These are phyloP conservation scores for Piedraia hortae DNA, from an alignment of 2,329 filamentous ascomycete species.

Conservation along the genomic window DNA sequence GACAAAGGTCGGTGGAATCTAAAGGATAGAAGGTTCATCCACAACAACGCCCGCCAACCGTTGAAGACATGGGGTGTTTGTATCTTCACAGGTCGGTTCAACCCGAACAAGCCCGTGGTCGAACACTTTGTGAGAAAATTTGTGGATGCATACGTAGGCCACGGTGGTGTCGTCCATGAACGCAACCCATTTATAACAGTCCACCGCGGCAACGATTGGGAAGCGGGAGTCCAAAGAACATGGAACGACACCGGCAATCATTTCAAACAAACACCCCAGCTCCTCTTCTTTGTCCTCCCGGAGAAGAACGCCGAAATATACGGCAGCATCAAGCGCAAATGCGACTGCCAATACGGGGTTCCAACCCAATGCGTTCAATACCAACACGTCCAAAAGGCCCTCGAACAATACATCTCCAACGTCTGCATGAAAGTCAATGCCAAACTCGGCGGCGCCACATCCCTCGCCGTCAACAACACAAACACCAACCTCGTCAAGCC, in stretches of 20 bases:
- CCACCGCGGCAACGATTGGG: background rate
- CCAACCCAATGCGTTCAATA: too few species aligned
- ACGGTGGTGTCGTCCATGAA: background rate
- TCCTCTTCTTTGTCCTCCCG: too few species aligned
- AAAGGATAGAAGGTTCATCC: too few species aligned
- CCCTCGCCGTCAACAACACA: background rate
- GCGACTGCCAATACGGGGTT: too few species aligned
- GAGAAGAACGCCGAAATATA: too few species aligned
- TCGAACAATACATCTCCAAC: slow-evolving; percentile 2
- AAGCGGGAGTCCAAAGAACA: background rate
- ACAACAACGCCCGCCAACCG: too few species aligned
- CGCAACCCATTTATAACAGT: background rate
- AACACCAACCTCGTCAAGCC: too few species aligned
- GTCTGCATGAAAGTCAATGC: slow-evolving; percentile 2
- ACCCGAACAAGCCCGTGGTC: background rate
- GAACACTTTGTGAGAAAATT: background rate
- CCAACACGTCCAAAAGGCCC: background rate
- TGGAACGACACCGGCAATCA: background rate
- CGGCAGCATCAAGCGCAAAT: too few species aligned
- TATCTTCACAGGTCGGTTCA: background rate
- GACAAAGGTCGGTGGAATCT: too few species aligned
- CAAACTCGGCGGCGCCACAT: slow-evolving; percentile 1
- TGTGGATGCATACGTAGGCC: background rate
- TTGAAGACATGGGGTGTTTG: background rate
- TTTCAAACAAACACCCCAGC: too few species aligned